Conservation (phyloP, 768 basidiomycete genomes). For the Strobilomyces echinocephalus region DNA sequence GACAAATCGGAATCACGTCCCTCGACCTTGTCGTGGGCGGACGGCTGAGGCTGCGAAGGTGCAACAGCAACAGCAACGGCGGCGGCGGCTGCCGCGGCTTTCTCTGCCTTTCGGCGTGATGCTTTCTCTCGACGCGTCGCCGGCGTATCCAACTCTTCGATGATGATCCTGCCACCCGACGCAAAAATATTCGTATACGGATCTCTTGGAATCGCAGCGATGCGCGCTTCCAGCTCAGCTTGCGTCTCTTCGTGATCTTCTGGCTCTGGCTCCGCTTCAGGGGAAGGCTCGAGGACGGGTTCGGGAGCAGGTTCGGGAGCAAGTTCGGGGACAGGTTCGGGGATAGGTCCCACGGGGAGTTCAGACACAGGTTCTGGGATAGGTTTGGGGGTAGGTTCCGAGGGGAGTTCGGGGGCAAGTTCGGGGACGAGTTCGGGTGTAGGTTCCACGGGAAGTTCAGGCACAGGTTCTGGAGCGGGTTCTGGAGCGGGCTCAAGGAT, state of each 20-base stretch:
- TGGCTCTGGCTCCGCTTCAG: background rate
- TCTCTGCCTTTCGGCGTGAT: constrained; percentile 41
- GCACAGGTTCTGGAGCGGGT: background rate
- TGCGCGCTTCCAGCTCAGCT: constrained; percentile 24
- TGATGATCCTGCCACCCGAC: constrained; percentile 51
- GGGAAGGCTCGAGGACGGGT: background rate
- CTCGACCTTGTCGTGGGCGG: constrained; percentile 8
- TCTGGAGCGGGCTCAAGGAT: background rate
- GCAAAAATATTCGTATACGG: constrained; percentile 28
- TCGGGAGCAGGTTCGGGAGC: background rate
- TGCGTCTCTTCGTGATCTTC: constrained; percentile 8
- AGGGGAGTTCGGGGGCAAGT: background rate
- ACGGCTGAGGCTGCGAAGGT: background rate
- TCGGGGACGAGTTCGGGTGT: background rate
- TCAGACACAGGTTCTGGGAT: background rate
- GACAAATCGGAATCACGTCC: constrained; percentile 41
- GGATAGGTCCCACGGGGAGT: background rate
- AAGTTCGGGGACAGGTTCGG: background rate
- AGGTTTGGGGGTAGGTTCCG: background rate
- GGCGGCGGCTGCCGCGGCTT: constrained; percentile 26
- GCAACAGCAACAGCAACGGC: background rate
- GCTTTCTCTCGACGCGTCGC: constrained; percentile 58
- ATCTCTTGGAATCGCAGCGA: constrained; percentile 25
- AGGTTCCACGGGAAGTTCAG: background rate
- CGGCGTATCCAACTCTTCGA: constrained; percentile 73